Evolutionary conservation across 208 protist genomes (phyloP).

Genomic region (Balamuthia mandrillaris): DNA sequence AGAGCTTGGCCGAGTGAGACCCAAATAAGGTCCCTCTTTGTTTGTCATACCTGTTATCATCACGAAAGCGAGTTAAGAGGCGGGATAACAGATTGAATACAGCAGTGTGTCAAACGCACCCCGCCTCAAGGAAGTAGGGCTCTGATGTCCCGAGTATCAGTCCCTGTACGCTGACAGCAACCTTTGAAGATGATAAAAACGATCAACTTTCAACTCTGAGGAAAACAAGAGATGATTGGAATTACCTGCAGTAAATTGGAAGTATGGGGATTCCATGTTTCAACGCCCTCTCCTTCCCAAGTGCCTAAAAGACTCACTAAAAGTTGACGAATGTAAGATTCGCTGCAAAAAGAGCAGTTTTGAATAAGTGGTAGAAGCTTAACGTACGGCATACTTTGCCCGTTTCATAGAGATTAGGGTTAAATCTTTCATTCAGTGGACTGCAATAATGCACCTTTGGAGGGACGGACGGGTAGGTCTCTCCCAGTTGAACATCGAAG

Average conservation of each 20-base stretch:
- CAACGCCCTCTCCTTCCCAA: neutral
- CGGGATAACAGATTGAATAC: neutral
- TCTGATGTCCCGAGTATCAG: neutral
- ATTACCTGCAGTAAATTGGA: slow-evolving; percentile 8
- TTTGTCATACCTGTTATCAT: slow-evolving; percentile 17
- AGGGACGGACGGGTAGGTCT: neutral
- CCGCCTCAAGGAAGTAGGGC: slow-evolving; percentile 19
- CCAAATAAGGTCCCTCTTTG: neutral
- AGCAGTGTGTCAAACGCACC: neutral
- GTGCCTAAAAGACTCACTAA: slow-evolving; percentile 14
- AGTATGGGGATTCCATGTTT: neutral
- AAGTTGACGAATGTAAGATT: neutral
- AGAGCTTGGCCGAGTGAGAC: neutral
- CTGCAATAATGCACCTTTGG: slow-evolving; percentile 1
- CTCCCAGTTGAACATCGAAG: neutral
- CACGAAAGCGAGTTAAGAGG: neutral
- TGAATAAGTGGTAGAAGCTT: neutral
- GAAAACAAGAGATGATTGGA: too few relatives aligned
- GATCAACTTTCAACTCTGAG: too few relatives aligned
- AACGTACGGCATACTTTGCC: slow-evolving; percentile 9
- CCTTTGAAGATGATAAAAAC: too few relatives aligned
- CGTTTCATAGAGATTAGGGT: slow-evolving; percentile 23
- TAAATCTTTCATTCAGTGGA: neutral
- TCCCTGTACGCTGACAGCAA: slow-evolving; percentile 2
- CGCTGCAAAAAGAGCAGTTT: neutral